phyloP scores from a whole-genome alignment of 1,139 yeast species.

The Eremothecium coryli region DNA sequence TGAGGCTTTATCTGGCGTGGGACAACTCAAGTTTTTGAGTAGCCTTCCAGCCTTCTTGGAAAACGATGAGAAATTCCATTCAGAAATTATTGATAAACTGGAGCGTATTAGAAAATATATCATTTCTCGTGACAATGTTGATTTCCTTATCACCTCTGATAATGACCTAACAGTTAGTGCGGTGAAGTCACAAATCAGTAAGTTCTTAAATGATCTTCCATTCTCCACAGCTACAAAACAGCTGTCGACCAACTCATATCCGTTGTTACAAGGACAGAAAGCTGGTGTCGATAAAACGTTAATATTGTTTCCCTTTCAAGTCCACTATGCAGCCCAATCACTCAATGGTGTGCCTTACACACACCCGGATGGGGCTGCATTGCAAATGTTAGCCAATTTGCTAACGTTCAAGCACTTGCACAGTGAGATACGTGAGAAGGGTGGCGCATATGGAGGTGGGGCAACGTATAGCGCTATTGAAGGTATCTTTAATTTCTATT shows the following conservation, averaged over 20 bases:
- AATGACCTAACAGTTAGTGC: conserved; percentile 25
- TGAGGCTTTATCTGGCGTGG: conserved; percentile 63
- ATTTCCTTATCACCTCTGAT: conserved; percentile 56
- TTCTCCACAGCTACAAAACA: conserved; percentile 5
- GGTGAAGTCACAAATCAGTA: conserved; percentile 28
- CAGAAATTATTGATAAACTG: conserved; percentile 56
- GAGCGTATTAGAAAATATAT: conserved; percentile 44
- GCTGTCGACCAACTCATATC: conserved; percentile 12
- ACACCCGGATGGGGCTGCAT: conserved; percentile 70
- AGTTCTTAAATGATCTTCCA: conserved; percentile 24
- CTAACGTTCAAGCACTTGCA: conserved; percentile 79
- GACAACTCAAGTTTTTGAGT: conserved; percentile 63
- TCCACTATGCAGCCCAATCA: conserved; percentile 71
- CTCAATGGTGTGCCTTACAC: conserved; percentile 59
- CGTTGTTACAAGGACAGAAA: conserved; percentile 14
- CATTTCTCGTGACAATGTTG: conserved; percentile 35
- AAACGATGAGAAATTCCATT: conserved; percentile 45
- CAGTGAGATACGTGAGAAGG: conserved; percentile 84
- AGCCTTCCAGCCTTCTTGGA: conserved; percentile 46
- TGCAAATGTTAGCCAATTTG: conserved; percentile 74
- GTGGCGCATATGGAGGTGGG: conserved; percentile 98
- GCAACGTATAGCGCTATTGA: conserved; percentile 73
- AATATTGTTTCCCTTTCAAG: conserved; percentile 78
- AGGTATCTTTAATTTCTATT: conserved; percentile 73
- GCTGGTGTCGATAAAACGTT: conserved; percentile 31